Base-by-base conservation (phyloP, 1,139 yeast species). In the Lodderomyces margitis region DNA sequence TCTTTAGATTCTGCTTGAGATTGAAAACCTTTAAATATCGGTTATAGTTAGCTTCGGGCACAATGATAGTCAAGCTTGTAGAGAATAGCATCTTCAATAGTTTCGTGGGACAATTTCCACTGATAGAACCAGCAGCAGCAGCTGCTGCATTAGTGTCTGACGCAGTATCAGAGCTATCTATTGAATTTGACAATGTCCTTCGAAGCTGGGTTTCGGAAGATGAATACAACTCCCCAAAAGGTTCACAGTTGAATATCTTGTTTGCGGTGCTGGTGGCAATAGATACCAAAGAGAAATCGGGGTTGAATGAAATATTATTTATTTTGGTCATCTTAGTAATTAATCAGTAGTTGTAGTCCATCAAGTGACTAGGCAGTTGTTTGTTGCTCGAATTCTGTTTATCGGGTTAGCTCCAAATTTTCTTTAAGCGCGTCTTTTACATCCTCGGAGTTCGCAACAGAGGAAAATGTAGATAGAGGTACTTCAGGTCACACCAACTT, bases 1-100 rank as follows among this genome's bases (percentile, higher is more conserved):
- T 83, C 45, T 80, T 79, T 20, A 85, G 67, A 49, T 78, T 78
- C 50, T 83, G 79, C 61, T 84, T 85, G 14, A 87, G 75, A 53
- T 85, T 84, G 46, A 80, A 74, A 16, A 85, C 80, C 48, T 78
- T 78, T 32, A 84, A 63, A 44, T 81, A 53, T 43, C 87, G 56
- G 39, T 71, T 62, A 36, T 77, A 69, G 43, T 64, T 60, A 1
- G 74, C 45, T 37, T 63, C 57, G 3, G 75, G 85, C 1, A 81
- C 84, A 2, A 83, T 70, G 1, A 86, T 83, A 1, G 86, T 71
- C 31, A 85, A 62, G 3, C 88, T 81, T 0, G 91, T 82, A 5
- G 87, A 79, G 53, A 82, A 84, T 8, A 85, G 66, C 83, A 84
- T 82, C 49, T 82, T 83, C 20, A 80, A 53, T 44, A 60, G 58